Evolutionary conservation across 2,329 filamentous ascomycete genomes (phyloP).

Genomic region (Colletotrichum eleusines): DNA sequence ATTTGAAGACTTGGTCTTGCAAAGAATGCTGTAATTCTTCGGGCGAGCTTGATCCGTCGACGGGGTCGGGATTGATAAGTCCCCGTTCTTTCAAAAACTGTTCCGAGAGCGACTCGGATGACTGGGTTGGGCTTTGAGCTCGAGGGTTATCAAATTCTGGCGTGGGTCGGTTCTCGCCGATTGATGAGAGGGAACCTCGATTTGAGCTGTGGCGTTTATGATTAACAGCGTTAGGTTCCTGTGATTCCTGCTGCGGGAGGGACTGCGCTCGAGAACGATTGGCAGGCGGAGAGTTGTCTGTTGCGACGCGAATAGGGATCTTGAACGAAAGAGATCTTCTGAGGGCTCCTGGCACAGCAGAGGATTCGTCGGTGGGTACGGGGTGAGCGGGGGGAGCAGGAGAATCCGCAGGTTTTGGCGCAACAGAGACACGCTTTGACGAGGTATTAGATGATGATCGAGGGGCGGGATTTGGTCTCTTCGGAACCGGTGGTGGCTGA

Average conservation of each 20-base stretch:
- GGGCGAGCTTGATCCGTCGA: slow-evolving; percentile 27
- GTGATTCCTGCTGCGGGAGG: slow-evolving; percentile 18
- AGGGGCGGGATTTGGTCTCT: slow-evolving; percentile 16
- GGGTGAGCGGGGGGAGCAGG: slow-evolving; percentile 11
- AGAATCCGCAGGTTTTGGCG: slow-evolving; percentile 14
- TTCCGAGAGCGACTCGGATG: slow-evolving; percentile 32
- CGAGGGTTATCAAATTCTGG: background rate
- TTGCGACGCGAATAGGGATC: slow-evolving; percentile 32
- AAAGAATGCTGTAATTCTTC: slow-evolving; percentile 34
- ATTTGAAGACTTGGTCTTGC: slow-evolving; percentile 37
- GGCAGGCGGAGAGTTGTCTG: slow-evolving; percentile 15
- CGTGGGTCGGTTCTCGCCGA: slow-evolving; percentile 11
- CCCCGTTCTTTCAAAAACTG: slow-evolving; percentile 35
- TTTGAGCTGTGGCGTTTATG: slow-evolving; percentile 19
- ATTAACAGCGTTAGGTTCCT: slow-evolving; percentile 1
- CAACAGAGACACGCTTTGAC: slow-evolving; percentile 35
- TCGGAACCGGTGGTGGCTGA: slow-evolving; percentile 16
- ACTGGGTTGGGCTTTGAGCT: slow-evolving; percentile 2
- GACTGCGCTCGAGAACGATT: slow-evolving; percentile 29
- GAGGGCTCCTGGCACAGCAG: slow-evolving; percentile 28
- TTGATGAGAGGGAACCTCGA: slow-evolving; percentile 27
- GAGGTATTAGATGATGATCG: slow-evolving; percentile 26
- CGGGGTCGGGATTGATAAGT: slow-evolving; percentile 30
- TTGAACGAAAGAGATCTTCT: slow-evolving; percentile 41
- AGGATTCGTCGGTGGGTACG: slow-evolving; percentile 23